Conservation (phyloP, 139 green algal genomes). For the Volvox africanus region DNA sequence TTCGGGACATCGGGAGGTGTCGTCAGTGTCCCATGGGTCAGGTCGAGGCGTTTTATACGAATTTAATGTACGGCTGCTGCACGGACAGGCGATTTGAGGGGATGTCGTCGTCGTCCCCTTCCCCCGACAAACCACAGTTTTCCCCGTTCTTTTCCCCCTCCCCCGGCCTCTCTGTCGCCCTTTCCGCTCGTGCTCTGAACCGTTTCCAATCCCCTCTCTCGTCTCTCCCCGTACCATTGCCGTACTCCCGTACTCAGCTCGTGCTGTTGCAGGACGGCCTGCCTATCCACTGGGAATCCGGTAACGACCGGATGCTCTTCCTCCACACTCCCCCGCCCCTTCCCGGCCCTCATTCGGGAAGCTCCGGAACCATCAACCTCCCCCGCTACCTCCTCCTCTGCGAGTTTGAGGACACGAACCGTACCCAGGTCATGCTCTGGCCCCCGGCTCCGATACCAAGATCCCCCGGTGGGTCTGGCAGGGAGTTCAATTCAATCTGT, state of each 20-base stretch:
- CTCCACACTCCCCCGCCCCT: not conserved
- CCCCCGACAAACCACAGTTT: no score
- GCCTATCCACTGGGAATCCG: conserved; percentile 37
- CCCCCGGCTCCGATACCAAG: not conserved
- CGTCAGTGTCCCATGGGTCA: no score
- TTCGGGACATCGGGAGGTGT: no score
- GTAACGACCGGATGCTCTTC: conserved; percentile 40
- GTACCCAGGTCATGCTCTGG: conserved; percentile 26
- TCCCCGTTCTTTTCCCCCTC: no score
- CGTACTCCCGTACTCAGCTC: not conserved
- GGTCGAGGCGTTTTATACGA: no score
- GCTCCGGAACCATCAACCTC: not conserved
- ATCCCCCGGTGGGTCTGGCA: not conserved
- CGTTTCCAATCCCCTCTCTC: not conserved
- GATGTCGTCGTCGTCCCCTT: no score
- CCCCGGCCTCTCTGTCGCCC: not conserved
- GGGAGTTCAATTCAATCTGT: no score
- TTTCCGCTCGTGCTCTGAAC: no score
- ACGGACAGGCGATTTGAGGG: no score
- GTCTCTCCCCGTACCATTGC: not conserved
- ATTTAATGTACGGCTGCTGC: no score
- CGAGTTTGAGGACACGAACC: conserved; percentile 19
- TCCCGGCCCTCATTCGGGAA: not conserved
- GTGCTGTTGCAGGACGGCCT: conserved; percentile 40
- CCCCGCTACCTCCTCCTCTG: conserved; percentile 11